Evolutionary conservation across 1,284 basidiomycete species (phyloP).

Genomic region (Cutaneotrichosporon sp.): DNA sequence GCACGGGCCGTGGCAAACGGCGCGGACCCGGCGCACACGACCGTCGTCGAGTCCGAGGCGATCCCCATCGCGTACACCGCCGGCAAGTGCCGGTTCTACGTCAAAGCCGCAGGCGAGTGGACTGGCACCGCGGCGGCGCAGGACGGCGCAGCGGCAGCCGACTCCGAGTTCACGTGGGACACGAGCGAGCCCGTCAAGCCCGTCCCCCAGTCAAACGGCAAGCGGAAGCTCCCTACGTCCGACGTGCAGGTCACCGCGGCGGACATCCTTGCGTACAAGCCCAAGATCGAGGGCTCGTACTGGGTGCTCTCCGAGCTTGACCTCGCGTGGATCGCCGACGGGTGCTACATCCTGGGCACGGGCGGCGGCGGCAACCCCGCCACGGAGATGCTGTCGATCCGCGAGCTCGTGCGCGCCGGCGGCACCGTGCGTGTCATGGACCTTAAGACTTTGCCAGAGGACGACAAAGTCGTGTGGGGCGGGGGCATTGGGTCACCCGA

Average conservation of each 20-base stretch:
- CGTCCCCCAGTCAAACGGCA: conserved; percentile 13
- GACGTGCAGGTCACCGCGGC: conserved; percentile 10
- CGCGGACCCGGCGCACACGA: conserved; percentile 54
- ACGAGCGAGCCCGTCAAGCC: conserved; percentile 1
- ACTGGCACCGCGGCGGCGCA: conserved; percentile 19
- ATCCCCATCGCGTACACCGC: conserved; percentile 44
- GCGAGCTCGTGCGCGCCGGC: conserved; percentile 39
- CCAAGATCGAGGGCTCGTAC: conserved; percentile 29
- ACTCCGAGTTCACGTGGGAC: conserved; percentile 10
- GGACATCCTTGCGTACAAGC: conserved; percentile 33
- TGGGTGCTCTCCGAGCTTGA: conserved; percentile 46
- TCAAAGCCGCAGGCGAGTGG: conserved; percentile 49
- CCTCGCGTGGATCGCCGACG: conserved; percentile 43
- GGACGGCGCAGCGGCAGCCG: conserved; percentile 5
- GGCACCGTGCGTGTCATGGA: conserved; percentile 36
- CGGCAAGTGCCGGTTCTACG: conserved; percentile 42
- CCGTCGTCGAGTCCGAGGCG: conserved; percentile 58
- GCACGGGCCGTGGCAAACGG: conserved; percentile 57
- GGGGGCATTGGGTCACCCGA: conserved; percentile 60
- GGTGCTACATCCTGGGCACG: conserved; percentile 47
- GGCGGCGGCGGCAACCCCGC: conserved; percentile 45
- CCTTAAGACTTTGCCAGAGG: conserved; percentile 21
- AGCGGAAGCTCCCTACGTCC: conserved; percentile 8
- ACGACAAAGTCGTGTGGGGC: conserved; percentile 38
- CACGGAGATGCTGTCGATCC: conserved; percentile 28